A percentile compares a stretch with the other conserved stretches of the same genome.
These are phyloP conservation scores for Candida coquimbonensis DNA, from an alignment of 805 yeast species.

Conservation along the genomic window DNA sequence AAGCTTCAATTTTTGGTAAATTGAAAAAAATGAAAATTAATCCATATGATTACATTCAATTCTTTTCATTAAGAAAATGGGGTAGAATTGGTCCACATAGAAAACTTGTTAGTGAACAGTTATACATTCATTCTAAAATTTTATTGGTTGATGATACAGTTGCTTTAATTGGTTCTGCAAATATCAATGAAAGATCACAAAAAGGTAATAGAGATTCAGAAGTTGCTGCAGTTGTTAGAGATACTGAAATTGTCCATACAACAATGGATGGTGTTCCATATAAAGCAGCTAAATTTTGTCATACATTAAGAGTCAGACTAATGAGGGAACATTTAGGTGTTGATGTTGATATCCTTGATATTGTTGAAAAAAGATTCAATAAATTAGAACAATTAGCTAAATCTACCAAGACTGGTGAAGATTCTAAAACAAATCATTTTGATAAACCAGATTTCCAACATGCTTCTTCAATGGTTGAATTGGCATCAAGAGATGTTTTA, in stretches of 20 bases:
- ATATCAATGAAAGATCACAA: conserved; percentile 94
- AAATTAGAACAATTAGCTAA: conserved; percentile 31
- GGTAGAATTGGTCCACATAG: conserved; percentile 77
- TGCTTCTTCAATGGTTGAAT: conserved; percentile 65
- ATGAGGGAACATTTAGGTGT: conserved; percentile 98
- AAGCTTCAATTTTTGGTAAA: conserved; percentile 78
- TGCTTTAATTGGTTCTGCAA: conserved; percentile 95
- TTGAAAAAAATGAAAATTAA: conserved; percentile 72
- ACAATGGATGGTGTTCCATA: conserved; percentile 79
- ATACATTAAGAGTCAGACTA: conserved; percentile 76
- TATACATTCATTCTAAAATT: conserved; percentile 89
- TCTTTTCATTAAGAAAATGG: conserved; percentile 92
- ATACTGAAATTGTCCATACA: conserved; percentile 58
- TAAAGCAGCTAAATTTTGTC: conserved; percentile 82
- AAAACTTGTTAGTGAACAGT: conserved; percentile 77
- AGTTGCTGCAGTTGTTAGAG: conserved; percentile 83
- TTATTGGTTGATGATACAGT: conserved; percentile 89
- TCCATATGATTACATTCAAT: conserved; percentile 88
- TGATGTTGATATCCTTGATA: conserved; percentile 78
- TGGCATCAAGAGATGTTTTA: conserved; percentile 65
- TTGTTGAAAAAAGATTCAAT: conserved; percentile 67
- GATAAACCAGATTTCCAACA: conserved; percentile 25
- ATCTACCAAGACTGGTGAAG: conserved; percentile 16
- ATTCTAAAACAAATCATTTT: conserved; percentile 38
- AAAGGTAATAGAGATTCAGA: conserved; percentile 93